Base-by-base conservation (phyloP, 768 basidiomycete genomes). In the Rhizopogon vinicolor region DNA sequence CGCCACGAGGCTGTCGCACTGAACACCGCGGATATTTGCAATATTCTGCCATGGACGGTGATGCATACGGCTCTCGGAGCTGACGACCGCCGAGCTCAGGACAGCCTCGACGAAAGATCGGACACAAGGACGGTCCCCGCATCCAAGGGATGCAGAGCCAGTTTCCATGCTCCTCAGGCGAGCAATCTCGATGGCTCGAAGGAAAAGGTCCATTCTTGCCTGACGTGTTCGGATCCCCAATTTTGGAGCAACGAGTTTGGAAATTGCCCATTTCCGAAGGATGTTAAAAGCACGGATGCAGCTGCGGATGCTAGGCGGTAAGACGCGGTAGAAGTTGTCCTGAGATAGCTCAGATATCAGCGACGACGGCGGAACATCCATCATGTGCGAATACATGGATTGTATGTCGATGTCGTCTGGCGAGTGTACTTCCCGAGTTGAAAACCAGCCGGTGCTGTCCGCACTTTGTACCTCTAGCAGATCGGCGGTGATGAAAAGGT, bases 81-180 rank as follows among this genome's bases (percentile, higher is more conserved):
- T 90, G 31, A 91, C 67, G 16, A 92, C 70, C 3, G 90, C 89
- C n/a, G 89, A 86, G 0, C 82, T 82, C 9, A 89, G 68, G 29
- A 88, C 82, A 0, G 87, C 80, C 67, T 93, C 91, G 19, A 88
- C 89, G 62, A 92, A 93, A 0, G 91, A 92, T 12, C 89, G 80
- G 8, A 86, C 77, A 56, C 84, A 85, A 0, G 87, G 82, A 46
- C 81, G 79, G 42, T 86, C 81, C n/a, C 74, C 69, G 18, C 76
- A 62, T 10, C 78, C 74, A 14, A 63, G 60, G 13, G 72, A 59
- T n/a, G 68, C 55, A 25, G 52, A 61, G 35, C 49, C 69, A 4
- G 68, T 65, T 39, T 82, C 83, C 25, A 78, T 68, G 61, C 75
- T 84, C 42, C 87, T 78, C 60, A 82, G 65, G 3, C 91, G 81